These are phyloP conservation scores for Talaromyces albobiverticillius DNA, from an alignment of 2,329 filamentous ascomycete genomes.

Conservation along the genomic window DNA sequence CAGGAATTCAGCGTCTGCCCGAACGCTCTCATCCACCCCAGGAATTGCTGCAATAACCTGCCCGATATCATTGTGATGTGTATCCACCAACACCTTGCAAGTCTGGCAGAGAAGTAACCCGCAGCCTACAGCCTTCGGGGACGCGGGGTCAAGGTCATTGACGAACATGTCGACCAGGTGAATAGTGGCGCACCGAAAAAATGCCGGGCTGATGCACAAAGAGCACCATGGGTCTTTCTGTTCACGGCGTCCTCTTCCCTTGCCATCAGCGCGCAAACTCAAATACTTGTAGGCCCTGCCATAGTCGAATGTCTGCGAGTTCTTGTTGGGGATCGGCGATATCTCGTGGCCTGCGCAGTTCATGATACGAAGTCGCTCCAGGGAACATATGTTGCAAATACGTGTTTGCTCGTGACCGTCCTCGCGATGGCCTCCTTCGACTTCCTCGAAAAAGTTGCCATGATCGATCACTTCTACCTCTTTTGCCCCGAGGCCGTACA, in stretches of 20 bases:
- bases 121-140: constrained; percentile 22
- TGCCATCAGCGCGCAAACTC: neutral
- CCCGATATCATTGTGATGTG: constrained; percentile 20
- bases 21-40: constrained; percentile 11
- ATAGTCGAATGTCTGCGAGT: constrained; percentile 20
- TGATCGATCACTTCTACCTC: constrained; percentile 35
- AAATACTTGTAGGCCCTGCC: constrained; percentile 25
- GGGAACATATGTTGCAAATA: constrained; percentile 40
- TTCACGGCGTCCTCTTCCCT: constrained; percentile 2
- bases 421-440: constrained; percentile 35
- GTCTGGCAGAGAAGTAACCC: constrained; percentile 29
- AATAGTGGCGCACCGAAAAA: constrained; percentile 29
- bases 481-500: constrained; percentile 36
- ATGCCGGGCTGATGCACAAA: constrained; percentile 40
- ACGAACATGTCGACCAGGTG: constrained; percentile 17
- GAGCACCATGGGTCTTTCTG: constrained; percentile 35
- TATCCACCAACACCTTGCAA: constrained; percentile 21
- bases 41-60: constrained; percentile 19
- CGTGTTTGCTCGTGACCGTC: constrained; percentile 29
- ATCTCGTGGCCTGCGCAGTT: constrained; percentile 33
- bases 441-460: constrained; percentile 37
- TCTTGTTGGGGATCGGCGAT: constrained; percentile 21
- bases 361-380: constrained; percentile 31
- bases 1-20: constrained; percentile 28
- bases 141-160: constrained; percentile 14